These are phyloP conservation scores for Scytalidium sp. DNA, from an alignment of 2,329 filamentous ascomycete genomes.

Conservation along the genomic window DNA sequence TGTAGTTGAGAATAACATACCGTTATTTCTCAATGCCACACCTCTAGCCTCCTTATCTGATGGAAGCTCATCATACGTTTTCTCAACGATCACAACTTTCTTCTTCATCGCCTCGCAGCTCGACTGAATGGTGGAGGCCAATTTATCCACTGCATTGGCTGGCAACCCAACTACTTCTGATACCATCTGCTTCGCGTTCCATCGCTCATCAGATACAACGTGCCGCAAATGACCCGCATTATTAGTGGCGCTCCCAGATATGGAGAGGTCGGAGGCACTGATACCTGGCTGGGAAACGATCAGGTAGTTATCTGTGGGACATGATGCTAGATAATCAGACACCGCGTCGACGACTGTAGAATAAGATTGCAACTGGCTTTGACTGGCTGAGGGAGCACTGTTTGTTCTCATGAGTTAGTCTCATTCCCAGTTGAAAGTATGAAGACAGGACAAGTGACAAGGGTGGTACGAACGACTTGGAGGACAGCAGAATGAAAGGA, in stretches of 20 bases:
- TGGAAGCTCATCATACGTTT: slow-evolving; percentile 39
- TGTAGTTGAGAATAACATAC: slow-evolving; percentile 29
- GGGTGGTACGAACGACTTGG: slow-evolving; percentile 19
- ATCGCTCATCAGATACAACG: slow-evolving; percentile 15
- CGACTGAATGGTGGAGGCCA: slow-evolving; percentile 43
- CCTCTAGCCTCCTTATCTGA: slow-evolving; percentile 39
- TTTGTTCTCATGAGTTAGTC: slow-evolving; percentile 8
- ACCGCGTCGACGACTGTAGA: slow-evolving; percentile 15
- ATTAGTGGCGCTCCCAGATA: slow-evolving; percentile 28
- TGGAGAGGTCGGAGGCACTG: slow-evolving; percentile 65
- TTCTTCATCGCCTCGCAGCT: slow-evolving; percentile 38
- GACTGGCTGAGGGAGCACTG: slow-evolving; percentile 11
- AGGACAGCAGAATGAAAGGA: slow-evolving; percentile 87
- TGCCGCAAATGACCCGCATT: slow-evolving; percentile 27
- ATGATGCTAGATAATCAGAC: slow-evolving; percentile 54
- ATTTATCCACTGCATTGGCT: slow-evolving; percentile 36
- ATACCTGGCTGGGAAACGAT: slow-evolving; percentile 76
- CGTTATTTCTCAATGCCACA: slow-evolving; percentile 43
- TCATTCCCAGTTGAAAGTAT: slow-evolving; percentile 2
- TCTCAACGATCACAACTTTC: slow-evolving; percentile 31
- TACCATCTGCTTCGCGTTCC: slow-evolving; percentile 31
- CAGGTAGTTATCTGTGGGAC: slow-evolving; percentile 74
- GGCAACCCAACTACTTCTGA: slow-evolving; percentile 52
- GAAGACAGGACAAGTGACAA: no score
- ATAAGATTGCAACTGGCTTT: slow-evolving; percentile 18